phyloP scores from a whole-genome alignment of 78 protist genomes.

The Dictyostelium brefeldianum region DNA sequence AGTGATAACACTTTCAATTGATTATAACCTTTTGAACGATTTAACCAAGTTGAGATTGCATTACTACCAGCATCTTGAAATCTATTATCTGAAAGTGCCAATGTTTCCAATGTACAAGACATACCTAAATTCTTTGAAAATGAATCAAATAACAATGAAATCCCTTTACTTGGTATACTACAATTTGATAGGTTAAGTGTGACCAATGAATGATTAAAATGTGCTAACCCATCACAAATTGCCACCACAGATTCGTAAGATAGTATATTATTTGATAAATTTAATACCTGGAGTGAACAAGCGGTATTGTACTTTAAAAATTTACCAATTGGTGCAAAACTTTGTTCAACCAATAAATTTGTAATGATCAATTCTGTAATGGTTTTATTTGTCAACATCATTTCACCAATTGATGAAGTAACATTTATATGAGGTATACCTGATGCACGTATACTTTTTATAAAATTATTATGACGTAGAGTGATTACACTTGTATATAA shows the following conservation, averaged over 20 bases:
- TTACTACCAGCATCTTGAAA: constrained; percentile 64
- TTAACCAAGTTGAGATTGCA: constrained; percentile 41
- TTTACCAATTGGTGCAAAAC: constrained; percentile 58
- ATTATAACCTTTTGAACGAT: constrained; percentile 34
- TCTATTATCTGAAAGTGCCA: constrained; percentile 35
- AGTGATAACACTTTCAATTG: neutral
- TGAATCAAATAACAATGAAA: constrained; percentile 23
- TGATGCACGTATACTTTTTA: neutral
- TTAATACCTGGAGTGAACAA: constrained; percentile 10
- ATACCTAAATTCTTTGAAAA: constrained; percentile 49
- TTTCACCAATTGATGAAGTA: constrained; percentile 47
- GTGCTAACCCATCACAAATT: constrained; percentile 44
- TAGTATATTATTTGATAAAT: constrained; percentile 44
- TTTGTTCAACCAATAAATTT: constrained; percentile 47
- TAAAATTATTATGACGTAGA: constrained; percentile 65
- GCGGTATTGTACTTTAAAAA: neutral
- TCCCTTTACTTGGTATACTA: constrained; percentile 49
- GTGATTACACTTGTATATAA: constrained; percentile 41
- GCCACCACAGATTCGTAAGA: constrained; percentile 37
- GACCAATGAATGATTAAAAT: constrained; percentile 49
- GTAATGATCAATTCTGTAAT: constrained; percentile 37
- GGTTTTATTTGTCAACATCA: constrained; percentile 51
- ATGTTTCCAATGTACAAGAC: constrained; percentile 59
- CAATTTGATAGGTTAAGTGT: constrained; percentile 29
- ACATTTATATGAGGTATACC: constrained; percentile 69